Percentiles rank a stretch among this genome's conserved stretches.
phyloP scores from a whole-genome alignment of 1,284 basidiomycete genomes.

The Ganoderma leucocontextum region DNA sequence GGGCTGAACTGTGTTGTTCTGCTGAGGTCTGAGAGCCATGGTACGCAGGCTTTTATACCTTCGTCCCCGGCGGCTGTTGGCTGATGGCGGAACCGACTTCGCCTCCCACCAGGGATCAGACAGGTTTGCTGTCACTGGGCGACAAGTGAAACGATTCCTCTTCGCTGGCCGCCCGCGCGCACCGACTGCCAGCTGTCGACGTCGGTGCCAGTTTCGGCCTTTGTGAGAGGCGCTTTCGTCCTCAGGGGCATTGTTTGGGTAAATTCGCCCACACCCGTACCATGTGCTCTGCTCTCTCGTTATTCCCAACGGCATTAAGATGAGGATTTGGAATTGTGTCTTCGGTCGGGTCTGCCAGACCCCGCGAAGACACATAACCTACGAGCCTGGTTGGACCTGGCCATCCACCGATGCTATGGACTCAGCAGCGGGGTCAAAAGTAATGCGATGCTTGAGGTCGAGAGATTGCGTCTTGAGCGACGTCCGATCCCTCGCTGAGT shows the following conservation, averaged over 20 bases:
- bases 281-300: background rate
- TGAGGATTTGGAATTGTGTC: background rate
- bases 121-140: constrained; percentile 4
- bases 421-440: background rate
- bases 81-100: background rate
- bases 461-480: background rate
- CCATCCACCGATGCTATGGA: background rate
- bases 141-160: background rate
- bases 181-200: constrained; percentile 2
- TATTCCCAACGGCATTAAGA: background rate
- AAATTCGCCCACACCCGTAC: background rate
- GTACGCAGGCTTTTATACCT: constrained; percentile 22
- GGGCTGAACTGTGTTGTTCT: constrained; percentile 26
- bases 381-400: background rate
- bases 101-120: background rate
- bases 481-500: background rate
- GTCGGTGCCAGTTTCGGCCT: background rate
- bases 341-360: background rate
- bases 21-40: constrained; percentile 21
- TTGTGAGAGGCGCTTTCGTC: constrained; percentile 10
- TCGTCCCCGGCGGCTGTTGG: background rate
- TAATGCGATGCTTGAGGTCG: background rate
- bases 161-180: constrained; percentile 3
- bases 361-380: background rate
- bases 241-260: background rate